Base-by-base conservation (phyloP, 2,329 filamentous ascomycete species). In the Cytospora leucostoma region DNA sequence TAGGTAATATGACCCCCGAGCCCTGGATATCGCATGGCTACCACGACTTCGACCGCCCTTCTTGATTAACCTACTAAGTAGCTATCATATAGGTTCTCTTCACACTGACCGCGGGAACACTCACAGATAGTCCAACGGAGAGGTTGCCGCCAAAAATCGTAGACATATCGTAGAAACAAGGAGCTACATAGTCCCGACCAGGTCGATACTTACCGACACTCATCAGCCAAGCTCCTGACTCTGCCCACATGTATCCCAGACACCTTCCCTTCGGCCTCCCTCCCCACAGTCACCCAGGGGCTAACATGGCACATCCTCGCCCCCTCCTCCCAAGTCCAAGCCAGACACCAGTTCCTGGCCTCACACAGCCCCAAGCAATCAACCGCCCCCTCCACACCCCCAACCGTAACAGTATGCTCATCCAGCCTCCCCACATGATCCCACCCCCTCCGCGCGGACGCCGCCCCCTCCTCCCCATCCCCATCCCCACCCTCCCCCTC, bases 361-460 rank as follows among this genome's bases (percentile, higher is more conserved):
- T 74, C 69, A 72, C 82, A 84, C 40, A 77, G 73, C n/a, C 70
- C 69, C 62, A 77, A 68, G 67, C 82, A 84, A 33, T 73, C 74
- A 35, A 77, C 75, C 11, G 77, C 74, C 51, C 72, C 75, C 50
- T 69, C 68, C 12, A 81, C 72, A 40, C 73, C 70, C 12, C 70
- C 67, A 64, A 77, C 74, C 12, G 75, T 76, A 58, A 71, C 77
- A 40, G 75, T 76, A 59, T 71, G 70, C 67, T 81, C 79, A 66
- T 81, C 80, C 21, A 75, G 73, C 50, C 74, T 74, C 12, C 82
- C 83, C 13, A 85, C 82, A 68, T 80, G 79, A 67, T 86, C 82
- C 67, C 75, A 75, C 37, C 76, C 74, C n/a, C 69, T 56, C 61
- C 75, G 72, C 61, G 78, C 71, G 34, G 76, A 75, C 57, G 72